Evolutionary conservation across 257 asterid genomes (phyloP), one percentile per base, ranked within the genome.

Genomic region (Solanum microdontum): DNA sequence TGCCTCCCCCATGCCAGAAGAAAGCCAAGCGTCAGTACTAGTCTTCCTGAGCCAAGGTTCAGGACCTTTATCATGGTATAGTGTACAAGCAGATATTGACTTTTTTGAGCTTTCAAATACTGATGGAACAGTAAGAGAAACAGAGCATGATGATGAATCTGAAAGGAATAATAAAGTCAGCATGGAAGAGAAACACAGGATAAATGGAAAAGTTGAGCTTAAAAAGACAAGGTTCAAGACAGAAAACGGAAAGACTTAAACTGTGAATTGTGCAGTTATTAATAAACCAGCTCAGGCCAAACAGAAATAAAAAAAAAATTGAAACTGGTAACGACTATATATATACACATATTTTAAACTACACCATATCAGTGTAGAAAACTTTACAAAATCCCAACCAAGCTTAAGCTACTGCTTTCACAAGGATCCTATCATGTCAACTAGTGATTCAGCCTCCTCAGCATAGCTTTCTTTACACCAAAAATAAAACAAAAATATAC

Each of bases 21-120:
- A 94, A 87, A 97, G 99, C 99, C 99, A 97, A 88, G 99, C 99
- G 92, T 97, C 99, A 87, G 96, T 95, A 88, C 98, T 94, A n/a
- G 99, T 93, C 91, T 90, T 95, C 87, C 98, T 93, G 87, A 97
- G 96, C 99, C 98, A 97, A 51, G 97, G 98, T 90, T 93, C 98
- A 21, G 96, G 98, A 33, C 99, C 99, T 90, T 91, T 92, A 90
- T 97, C 98, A 72, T 95, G 96, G 92, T 95, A 97, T 87, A 97
- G 98, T 62, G 98, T 94, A 88, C 98, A 97, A 86, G 99, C 97
- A 76, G 95, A 89, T 62, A 94, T 92, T 85, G 90, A 76, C 87
- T 91, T 93, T 91, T 93, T 89, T 60, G 98, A 91, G 94, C 90
- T 91, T 88, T 91, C 96, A 82, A 93, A 83, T 70, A 92, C 92